Percentiles rank a stretch among this genome's conserved stretches.
phyloP scores from a whole-genome alignment of 139 green algal genomes.

The Chlorella sp. region DNA sequence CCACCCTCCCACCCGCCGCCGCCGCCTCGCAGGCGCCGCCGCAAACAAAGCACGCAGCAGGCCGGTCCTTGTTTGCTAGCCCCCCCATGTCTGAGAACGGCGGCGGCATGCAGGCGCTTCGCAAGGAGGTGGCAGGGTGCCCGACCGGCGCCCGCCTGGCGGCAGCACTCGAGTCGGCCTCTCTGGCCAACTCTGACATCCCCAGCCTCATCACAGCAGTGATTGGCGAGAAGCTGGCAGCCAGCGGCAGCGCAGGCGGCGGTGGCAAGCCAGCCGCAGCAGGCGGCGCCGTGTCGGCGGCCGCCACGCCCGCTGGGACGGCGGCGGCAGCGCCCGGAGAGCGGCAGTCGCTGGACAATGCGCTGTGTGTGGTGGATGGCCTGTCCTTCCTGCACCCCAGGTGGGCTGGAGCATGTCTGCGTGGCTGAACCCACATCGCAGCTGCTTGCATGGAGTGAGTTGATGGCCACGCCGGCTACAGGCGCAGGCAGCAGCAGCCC shows the following conservation, averaged over 20 bases:
- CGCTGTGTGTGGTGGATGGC: slow-evolving; percentile 3
- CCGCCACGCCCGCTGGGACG: not conserved
- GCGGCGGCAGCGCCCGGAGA: not conserved
- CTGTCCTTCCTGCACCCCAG: slow-evolving; percentile 37
- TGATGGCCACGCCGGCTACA: too few relatives aligned
- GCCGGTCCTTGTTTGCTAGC: too few relatives aligned
- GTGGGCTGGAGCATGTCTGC: not conserved
- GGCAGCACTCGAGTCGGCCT: not conserved
- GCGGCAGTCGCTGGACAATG: not conserved
- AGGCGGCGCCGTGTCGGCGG: not conserved
- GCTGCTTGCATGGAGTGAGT: too few relatives aligned
- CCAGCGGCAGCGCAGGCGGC: too few relatives aligned
- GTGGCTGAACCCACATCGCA: not conserved
- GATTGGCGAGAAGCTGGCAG: not conserved
- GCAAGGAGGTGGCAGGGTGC: not conserved
- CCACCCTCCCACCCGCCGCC: too few relatives aligned
- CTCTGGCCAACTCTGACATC: not conserved
- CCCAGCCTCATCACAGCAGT: slow-evolving; percentile 14
- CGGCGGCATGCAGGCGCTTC: slow-evolving; percentile 7
- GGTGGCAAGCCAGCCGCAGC: not conserved
- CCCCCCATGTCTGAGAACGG: too few relatives aligned
- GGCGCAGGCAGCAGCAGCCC: not conserved
- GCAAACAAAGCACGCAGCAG: too few relatives aligned
- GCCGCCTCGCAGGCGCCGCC: too few relatives aligned
- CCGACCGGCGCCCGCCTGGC: not conserved